A percentile compares a stretch with the other conserved stretches of the same genome.
These are phyloP conservation scores for Zygnema circumcarinatum DNA, from an alignment of 139 green algal species.

Conservation along the genomic window DNA sequence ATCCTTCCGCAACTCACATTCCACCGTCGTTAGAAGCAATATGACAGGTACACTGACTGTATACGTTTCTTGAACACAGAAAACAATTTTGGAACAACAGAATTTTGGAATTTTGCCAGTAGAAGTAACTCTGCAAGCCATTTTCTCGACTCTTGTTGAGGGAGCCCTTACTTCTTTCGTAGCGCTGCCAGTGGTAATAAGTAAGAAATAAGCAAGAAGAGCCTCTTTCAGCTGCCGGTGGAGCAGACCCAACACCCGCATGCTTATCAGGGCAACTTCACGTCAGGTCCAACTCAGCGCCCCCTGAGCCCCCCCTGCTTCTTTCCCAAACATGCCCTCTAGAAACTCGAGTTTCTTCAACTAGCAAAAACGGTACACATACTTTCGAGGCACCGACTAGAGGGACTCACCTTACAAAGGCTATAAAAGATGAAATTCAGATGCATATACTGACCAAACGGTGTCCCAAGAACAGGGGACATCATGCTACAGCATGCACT, in stretches of 20 bases:
- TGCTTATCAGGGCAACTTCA: not conserved
- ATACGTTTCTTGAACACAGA: not conserved
- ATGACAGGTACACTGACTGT: not conserved
- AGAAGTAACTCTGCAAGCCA: not conserved
- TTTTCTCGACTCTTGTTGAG: not conserved
- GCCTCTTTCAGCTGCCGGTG: slow-evolving; percentile 47
- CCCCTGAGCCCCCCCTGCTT: not conserved
- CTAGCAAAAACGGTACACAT: too few relatives aligned
- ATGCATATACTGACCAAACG: too few relatives aligned
- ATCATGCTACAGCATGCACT: too few relatives aligned
- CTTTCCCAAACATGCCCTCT: not conserved
- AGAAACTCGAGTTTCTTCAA: not conserved
- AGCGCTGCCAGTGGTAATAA: slow-evolving; percentile 38
- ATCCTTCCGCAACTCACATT: not conserved
- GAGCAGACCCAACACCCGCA: not conserved
- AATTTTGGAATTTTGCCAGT: not conserved
- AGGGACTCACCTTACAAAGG: not conserved
- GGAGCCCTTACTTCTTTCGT: not conserved
- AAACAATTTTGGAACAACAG: not conserved
- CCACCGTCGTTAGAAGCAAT: not conserved
- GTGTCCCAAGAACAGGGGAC: not conserved
- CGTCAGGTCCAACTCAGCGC: not conserved
- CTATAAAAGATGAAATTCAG: too few relatives aligned
- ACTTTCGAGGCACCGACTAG: too few relatives aligned
- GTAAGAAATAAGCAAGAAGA: slow-evolving; percentile 51